A percentile compares a stretch with the other conserved stretches of the same genome.
phyloP scores from a whole-genome alignment of 2,329 filamentous ascomycete species.

The Macrophomina tecta region DNA sequence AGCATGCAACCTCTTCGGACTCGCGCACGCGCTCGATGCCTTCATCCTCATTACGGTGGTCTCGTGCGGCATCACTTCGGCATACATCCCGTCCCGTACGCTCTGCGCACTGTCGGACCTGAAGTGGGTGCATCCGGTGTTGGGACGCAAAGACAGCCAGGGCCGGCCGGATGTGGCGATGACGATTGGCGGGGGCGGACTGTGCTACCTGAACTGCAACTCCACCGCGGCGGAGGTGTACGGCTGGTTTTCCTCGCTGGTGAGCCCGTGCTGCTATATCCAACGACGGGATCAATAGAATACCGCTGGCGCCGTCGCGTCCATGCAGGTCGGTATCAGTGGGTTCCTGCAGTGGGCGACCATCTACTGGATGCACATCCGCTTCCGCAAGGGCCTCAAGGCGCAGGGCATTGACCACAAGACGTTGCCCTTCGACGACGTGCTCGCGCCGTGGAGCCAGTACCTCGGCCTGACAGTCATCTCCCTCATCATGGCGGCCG shows the following conservation, averaged over 20 bases:
- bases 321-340: slow-evolving; percentile 35
- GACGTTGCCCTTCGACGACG: slow-evolving; percentile 27
- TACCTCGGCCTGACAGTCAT: slow-evolving; percentile 32
- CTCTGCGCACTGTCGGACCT: slow-evolving; percentile 23
- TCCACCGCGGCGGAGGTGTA: slow-evolving; percentile 52
- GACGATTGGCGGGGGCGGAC: slow-evolving; percentile 42
- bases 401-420: slow-evolving; percentile 35
- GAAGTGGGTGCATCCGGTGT: slow-evolving; percentile 27
- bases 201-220: slow-evolving; percentile 50
- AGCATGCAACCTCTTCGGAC: slow-evolving; percentile 50
- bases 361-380: slow-evolving; percentile 41
- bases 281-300: slow-evolving; percentile 9
- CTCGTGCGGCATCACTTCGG: slow-evolving; percentile 38
- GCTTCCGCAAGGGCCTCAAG: slow-evolving; percentile 37
- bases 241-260: slow-evolving; percentile 54
- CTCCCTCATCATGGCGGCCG: slow-evolving; percentile 50
- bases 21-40: slow-evolving; percentile 42
- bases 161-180: slow-evolving; percentile 37
- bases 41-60: slow-evolving; percentile 32
- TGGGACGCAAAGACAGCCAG: slow-evolving; percentile 19
- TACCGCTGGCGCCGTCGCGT: too few relatives aligned
- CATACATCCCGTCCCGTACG: slow-evolving; percentile 30
- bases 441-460: slow-evolving; percentile 26
- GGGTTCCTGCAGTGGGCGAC: slow-evolving; percentile 45
- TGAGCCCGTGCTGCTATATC: slow-evolving; percentile 52